Evolutionary conservation across 768 basidiomycete species (phyloP).

Genomic region (Kwoniella botswanensis): DNA sequence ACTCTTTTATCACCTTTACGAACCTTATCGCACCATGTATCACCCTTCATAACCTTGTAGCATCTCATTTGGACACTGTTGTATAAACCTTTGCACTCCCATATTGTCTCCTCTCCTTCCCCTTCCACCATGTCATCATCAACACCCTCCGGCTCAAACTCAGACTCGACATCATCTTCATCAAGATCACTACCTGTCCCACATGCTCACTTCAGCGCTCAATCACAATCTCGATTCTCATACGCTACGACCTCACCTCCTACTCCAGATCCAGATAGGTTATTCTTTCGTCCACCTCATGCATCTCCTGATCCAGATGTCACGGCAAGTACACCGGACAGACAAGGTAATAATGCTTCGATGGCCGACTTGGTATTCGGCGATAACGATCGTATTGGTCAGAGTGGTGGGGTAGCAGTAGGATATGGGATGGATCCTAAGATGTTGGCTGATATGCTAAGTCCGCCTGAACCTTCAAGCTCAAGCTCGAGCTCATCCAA

Average conservation of each 20-base stretch:
- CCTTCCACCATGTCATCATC: not conserved
- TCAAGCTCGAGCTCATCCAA: not conserved
- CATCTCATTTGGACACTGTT: not conserved
- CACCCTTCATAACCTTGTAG: not conserved
- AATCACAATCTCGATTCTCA: constrained; percentile 1
- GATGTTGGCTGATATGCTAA: constrained; percentile 14
- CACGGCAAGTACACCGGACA: not conserved
- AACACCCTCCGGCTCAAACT: not conserved
- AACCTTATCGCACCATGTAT: not conserved
- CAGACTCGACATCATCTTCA: not conserved
- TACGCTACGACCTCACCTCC: constrained; percentile 11
- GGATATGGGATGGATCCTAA: constrained; percentile 9
- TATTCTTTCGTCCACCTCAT: constrained; percentile 11
- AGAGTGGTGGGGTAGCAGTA: constrained; percentile 1
- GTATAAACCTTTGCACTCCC: not conserved
- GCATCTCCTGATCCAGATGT: not conserved
- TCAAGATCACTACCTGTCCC: constrained; percentile 1
- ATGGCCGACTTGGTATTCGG: not conserved
- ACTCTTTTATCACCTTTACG: not conserved
- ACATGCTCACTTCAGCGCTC: not conserved
- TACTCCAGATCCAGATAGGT: constrained; percentile 5
- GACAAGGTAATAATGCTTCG: not conserved
- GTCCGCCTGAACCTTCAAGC: not conserved
- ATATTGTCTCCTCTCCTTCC: not conserved
- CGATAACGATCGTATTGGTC: not conserved